Base-by-base conservation (phyloP, 2,329 filamentous ascomycete genomes). In the Elsinoe fawcettii region DNA sequence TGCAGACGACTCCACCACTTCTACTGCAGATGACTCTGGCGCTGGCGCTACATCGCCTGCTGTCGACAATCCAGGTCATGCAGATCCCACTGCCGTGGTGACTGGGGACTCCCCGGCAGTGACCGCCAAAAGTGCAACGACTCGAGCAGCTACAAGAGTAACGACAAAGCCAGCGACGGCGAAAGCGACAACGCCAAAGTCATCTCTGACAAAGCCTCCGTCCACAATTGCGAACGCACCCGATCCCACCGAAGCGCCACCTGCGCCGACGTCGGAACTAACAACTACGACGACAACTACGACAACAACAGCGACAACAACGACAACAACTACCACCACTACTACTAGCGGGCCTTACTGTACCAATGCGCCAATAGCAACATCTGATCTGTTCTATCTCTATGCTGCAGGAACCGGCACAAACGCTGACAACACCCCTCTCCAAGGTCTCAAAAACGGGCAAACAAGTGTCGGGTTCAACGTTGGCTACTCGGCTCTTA, bases 381-480 rank as follows among this genome's bases (percentile, higher is more conserved):
- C 44, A 5, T 51, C 49, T 20, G 46, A 30, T 11, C 32, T 30
- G 3, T 57, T 57, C 34, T 49, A 57, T 18, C 32, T 51, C 2
- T 51, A 57, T n/a, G 51, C 51, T 14, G 49, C 12, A 7, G 55
- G 55, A 0, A 51, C 55, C 14, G 36, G 46, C 23, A 36, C 46
- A 1, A 41, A 25, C 2, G 51, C 51, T 18, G 56, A 58, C 18
- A 34, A 51, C 8, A 58, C 46, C 4, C 56, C 56, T 2, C 34
- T 58, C 25, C 56, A 53, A 37, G 56, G 56, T 9, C 18, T 58
- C 3, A 30, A 30, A 6, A 58, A 54, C 16, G 56, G 56, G n/a
- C 43, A 49, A 7, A 58, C 56, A 12, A 46, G 43, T 5, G 47
- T 58, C 12, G 47, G 56, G 6, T 58, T 53, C 27, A 53, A 32